Base-by-base conservation (phyloP, 345 rosid genomes). In the Citrus glauca region DNA sequence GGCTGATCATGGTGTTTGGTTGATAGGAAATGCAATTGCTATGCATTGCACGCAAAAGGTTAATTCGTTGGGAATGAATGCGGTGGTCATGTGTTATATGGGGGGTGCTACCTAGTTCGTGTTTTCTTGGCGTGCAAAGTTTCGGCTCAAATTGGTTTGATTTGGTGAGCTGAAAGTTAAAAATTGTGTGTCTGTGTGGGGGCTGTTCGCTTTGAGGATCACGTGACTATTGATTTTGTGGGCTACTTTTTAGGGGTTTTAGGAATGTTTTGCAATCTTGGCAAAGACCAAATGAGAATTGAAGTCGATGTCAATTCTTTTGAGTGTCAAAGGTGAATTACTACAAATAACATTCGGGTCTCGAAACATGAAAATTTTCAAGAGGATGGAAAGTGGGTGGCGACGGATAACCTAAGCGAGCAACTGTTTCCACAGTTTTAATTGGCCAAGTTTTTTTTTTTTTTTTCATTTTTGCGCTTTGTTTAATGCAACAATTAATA, bases 111-210 rank as follows among this genome's bases (percentile, higher is more conserved):
- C 1, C 50, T 40, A 5, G 63, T 25, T 73, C 56, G 64, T 38
- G 82, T 83, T 83, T 64, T 81, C 88, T 91, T 91, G 84, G 76
- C 91, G 90, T 86, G 88, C 78, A 32, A 56, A 85, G 81, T 82
- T 78, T 85, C 74, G 84, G 84, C 61, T 59, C 76, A 74, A 65
- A 86, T 84, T 86, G 92, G 93, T 93, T 81, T 81, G 89, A 91
- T 90, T 93, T 91, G 98, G 97, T 93, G 94, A 93, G 83, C 97
- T 67, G 91, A 89, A 89, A 81, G 9, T 25, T 17, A 45, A 45
- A 45, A 45, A 0, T 45, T 45, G 38, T 60, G 59, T 72, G 55
- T 71, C 64, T 70, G 78, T 80, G 83, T 19, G 27, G 33, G 5
- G 4, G 72, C 35, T 45, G 4, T 11, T 45, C 50, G n/a, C 53